Evolutionary conservation across 73 alveolate genomes (phyloP).

Genomic region (Diophrys appendiculata): DNA sequence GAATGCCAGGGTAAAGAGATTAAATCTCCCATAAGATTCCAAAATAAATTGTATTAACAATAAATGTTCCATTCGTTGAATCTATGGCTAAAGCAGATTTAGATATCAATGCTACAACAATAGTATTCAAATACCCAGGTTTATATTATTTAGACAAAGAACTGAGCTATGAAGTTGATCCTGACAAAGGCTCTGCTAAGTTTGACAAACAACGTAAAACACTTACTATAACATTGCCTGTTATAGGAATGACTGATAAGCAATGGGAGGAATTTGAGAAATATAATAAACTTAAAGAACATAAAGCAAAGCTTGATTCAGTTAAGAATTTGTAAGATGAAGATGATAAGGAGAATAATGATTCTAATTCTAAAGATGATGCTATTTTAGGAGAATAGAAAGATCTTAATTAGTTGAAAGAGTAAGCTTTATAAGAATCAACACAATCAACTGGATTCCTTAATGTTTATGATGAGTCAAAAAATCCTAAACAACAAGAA

Average conservation of each 20-base stretch:
- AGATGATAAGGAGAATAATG: background rate
- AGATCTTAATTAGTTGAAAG: background rate
- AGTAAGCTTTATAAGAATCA: slow-evolving; percentile 8
- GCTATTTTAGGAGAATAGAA: background rate
- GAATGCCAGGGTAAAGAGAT: slow-evolving; percentile 20
- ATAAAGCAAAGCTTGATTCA: background rate
- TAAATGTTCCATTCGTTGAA: slow-evolving; percentile 66
- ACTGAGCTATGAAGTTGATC: slow-evolving; percentile 85
- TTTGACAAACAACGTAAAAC: slow-evolving; percentile 87
- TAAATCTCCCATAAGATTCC: slow-evolving; percentile 32
- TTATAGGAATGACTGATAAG: slow-evolving; percentile 53
- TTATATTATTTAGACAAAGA: slow-evolving; percentile 84
- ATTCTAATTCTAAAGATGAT: slow-evolving; percentile 8
- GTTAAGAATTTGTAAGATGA: slow-evolving; percentile 12
- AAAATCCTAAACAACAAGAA: background rate
- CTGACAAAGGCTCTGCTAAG: slow-evolving; percentile 86
- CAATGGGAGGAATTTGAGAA: slow-evolving; percentile 20
- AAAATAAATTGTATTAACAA: slow-evolving; percentile 57
- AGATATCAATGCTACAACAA: slow-evolving; percentile 79
- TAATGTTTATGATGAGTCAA: slow-evolving; percentile 30
- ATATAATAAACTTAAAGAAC: slow-evolving; percentile 3
- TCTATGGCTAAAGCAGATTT: slow-evolving; percentile 80
- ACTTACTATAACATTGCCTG: slow-evolving; percentile 69
- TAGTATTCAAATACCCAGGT: slow-evolving; percentile 87
- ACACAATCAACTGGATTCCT: slow-evolving; percentile 22